Evolutionary conservation across 2,329 filamentous ascomycete species (phyloP), one percentile per base, ranked within the genome.

Genomic region (Lachnellula occidentalis): DNA sequence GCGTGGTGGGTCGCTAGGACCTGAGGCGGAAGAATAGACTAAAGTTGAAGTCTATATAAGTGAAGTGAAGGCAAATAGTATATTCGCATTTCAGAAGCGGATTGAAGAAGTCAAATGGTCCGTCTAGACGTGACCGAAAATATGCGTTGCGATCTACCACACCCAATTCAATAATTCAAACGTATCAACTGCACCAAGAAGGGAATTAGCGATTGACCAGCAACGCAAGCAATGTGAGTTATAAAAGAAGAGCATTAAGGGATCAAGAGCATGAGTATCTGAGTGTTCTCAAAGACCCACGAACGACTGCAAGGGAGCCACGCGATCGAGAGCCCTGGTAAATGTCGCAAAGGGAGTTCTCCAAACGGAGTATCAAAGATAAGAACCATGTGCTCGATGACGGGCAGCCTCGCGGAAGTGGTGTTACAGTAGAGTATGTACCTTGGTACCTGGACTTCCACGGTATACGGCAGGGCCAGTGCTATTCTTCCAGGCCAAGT

Each of bases 1-100:
- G 58, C 53, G 64, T 66, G 55, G 59, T 56, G 56, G 62, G 58
- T 66, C 64, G 54, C 64, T 66, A 60, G 64, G 64, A 67, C 51
- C 60, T 61, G 59, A 57, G 47, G 47, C 53, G 12, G 50, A 58
- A 56, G 39, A 37, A 58, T 54, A 61, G 55, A 61, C 54, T 63
- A 58, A 61, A 49, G 59, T 54, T 49, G 56, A 55, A 50, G 53
- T 59, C 55, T 64, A 60, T 62, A 50, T 50, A 48, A 34, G 45
- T 56, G 49, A 58, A 57, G 34, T 46, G 50, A 55, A 55, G 52
- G 50, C 51, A 27, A 51, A 50, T 17, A 15, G 17, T 47, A 36
- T 37, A 55, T 39, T 64, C 54, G 62, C 62, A 66, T 61, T 45
- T 55, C 51, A 51, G 50, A 48, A 42, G 41, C 37, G 31, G 54